Conservation (phyloP, 768 basidiomycete species). For the Termitomyces bulborhizus region DNA sequence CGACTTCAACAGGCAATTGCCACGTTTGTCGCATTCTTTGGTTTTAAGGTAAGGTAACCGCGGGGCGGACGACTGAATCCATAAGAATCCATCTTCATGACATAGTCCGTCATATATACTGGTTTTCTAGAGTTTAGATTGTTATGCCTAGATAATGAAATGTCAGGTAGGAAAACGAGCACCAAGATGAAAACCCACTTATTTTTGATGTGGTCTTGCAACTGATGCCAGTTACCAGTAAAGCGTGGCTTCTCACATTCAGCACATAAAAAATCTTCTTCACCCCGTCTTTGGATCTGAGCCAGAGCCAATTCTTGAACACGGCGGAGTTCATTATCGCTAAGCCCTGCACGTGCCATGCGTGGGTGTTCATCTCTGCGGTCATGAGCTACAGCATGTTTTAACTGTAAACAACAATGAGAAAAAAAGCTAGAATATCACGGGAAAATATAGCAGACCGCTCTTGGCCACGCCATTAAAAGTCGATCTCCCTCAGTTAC, state of each 20-base stretch:
- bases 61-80: not conserved
- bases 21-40: not conserved
- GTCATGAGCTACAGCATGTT: not conserved
- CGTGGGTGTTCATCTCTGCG: not conserved
- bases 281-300: not conserved
- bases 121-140: not conserved
- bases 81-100: too few relatives aligned
- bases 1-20: not conserved
- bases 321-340: not conserved
- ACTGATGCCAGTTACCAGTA: not conserved
- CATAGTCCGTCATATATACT: not conserved
- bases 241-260: not conserved
- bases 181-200: not conserved
- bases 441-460: not conserved
- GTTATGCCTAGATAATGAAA: not conserved
- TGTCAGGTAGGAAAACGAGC: too few relatives aligned
- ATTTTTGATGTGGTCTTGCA: not conserved
- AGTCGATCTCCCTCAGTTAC: not conserved
- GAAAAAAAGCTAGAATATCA: too few relatives aligned
- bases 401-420: not conserved
- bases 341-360: not conserved
- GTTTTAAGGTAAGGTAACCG: not conserved
- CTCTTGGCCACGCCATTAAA: constrained; percentile 5
- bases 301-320: not conserved
- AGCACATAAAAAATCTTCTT: not conserved